phyloP scores from a whole-genome alignment of 371 early-diverging fungal genomes.

The Circinella umbellata region DNA sequence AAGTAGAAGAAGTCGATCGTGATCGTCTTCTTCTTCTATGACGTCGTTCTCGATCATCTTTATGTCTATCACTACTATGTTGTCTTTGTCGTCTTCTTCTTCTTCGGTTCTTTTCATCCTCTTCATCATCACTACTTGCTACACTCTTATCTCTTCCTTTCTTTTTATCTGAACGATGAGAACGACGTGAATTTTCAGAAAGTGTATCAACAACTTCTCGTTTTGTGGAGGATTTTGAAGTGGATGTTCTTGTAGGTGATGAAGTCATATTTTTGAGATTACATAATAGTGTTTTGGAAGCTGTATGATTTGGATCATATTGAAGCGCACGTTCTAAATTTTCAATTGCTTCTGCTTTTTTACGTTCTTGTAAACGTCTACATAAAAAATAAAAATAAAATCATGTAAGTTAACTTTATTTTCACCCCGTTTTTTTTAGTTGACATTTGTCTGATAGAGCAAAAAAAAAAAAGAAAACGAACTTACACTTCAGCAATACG shows the following conservation, averaged over 20 bases:
- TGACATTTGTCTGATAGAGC: not conserved
- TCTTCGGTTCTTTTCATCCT: not conserved
- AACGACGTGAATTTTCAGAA: not conserved
- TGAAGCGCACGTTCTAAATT: conserved; percentile 40
- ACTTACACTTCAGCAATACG: conserved; percentile 51
- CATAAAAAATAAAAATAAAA: not conserved
- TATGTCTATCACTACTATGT: conserved; percentile 1
- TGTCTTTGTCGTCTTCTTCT: not conserved
- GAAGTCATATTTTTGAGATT: conserved; percentile 28
- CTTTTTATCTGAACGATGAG: conserved; percentile 9
- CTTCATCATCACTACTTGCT: too few relatives aligned
- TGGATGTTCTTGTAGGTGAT: not conserved
- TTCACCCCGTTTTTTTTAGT: not conserved
- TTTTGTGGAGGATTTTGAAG: not conserved
- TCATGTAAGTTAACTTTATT: too few relatives aligned
- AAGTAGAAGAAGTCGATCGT: not conserved
- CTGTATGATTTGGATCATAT: conserved; percentile 39
- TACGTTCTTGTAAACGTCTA: conserved; percentile 41
- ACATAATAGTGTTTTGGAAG: conserved; percentile 34
- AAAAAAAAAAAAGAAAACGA: not conserved
- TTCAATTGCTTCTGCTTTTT: conserved; percentile 33
- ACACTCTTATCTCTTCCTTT: conserved; percentile 30
- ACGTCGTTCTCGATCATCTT: not conserved
- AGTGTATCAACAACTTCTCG: conserved; percentile 10
- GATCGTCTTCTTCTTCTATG: not conserved